Percentiles rank a stretch among this genome's conserved stretches.
Evolutionary conservation across 2,329 filamentous ascomycete species (phyloP).

Genomic region (Cryphonectria parasitica): DNA sequence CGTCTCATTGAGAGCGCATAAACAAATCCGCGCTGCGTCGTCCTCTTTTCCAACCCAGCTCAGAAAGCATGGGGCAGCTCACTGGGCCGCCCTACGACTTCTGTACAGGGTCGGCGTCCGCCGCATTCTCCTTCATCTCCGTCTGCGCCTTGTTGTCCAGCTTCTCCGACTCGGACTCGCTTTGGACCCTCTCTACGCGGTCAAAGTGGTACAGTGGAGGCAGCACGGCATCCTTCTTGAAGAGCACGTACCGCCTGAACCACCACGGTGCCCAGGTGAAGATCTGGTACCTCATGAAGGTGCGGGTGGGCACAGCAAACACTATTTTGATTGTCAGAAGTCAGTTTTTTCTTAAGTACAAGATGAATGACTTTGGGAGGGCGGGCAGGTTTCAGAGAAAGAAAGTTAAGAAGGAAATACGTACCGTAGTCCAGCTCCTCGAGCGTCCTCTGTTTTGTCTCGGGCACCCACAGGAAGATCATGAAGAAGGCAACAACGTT

Average conservation of each 20-base stretch:
- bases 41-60: neutral
- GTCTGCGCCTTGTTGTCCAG: constrained; percentile 10
- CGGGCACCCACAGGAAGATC: constrained; percentile 61
- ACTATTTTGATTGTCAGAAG: constrained; percentile 35
- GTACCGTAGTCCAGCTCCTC: constrained; percentile 57
- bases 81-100: neutral
- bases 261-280: constrained; percentile 62
- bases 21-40: neutral
- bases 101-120: neutral
- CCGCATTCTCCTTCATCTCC: neutral
- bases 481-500: constrained; percentile 59
- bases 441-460: constrained; percentile 58
- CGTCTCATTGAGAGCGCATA: neutral
- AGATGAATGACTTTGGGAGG: neutral
- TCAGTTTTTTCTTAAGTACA: no score
- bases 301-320: constrained; percentile 62
- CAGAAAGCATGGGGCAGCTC: neutral
- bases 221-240: constrained; percentile 47
- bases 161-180: constrained; percentile 21
- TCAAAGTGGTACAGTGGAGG: constrained; percentile 50
- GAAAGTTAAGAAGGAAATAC: neutral
- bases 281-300: constrained; percentile 61
- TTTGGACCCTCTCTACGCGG: constrained; percentile 3
- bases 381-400: neutral
- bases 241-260: constrained; percentile 59